Base-by-base conservation (phyloP, 177 flowering plant genomes). In the Telopea speciosissima region DNA sequence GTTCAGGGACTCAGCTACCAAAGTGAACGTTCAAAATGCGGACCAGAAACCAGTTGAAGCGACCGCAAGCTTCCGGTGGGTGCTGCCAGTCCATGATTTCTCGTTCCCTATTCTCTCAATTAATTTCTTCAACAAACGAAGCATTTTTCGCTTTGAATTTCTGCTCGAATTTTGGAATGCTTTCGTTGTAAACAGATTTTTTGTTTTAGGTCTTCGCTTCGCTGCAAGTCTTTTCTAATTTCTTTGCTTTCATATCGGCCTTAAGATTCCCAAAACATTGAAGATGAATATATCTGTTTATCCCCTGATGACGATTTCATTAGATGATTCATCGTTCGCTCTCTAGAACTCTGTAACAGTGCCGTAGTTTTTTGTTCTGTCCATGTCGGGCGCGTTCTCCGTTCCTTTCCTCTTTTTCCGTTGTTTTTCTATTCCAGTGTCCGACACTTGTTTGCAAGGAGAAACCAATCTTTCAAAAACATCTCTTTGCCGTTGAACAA, bases 31-130 rank as follows among this genome's bases (percentile, higher is more conserved):
- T n/a, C 11, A 65, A 63, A 71, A 84, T 84, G 87, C 81, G 84
- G 66, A 79, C 77, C 66, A 78, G 85, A 68, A 75, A 72, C 19
- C 74, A 73, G 71, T 71, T 79, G 23, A 77, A 75, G 73, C 69
- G 25, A 10, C 63, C 33, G 22, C 60, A 78, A 40, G 62, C 77
- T 13, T 42, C 80, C 0, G 79, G 82, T 84, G 68, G 23, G 70
- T 63, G 24, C 59, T 52, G 5, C 22, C 61, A 58, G 42, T 25
- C 16, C 54, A 17, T 5, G 21, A 26, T 23, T 68, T 24, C 59
- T 65, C 31, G 17, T 49, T 69, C 23, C 14, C 54, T 24, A 17
- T 22, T 19, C 40, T 49, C 23, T 11, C 3, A 21, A 36, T 33
- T 11, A 24, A 14, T 33, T 22, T 22, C 33, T 44, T 22, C 71